phyloP scores from a whole-genome alignment of 2,329 filamentous ascomycete genomes.

The Xylariaceae sp. region DNA sequence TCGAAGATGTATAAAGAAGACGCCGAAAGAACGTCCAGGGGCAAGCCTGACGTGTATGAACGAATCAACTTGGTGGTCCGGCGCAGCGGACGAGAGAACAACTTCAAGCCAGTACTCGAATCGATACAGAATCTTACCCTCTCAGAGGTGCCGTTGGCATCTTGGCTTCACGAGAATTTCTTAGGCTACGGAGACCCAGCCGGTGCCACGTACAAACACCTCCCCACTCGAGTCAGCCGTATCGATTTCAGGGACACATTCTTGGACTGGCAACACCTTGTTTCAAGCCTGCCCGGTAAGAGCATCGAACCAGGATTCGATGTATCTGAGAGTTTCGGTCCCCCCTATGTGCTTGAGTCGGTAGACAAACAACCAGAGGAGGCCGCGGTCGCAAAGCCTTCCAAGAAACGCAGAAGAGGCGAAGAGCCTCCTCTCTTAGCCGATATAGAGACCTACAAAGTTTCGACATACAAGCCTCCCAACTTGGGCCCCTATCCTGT shows the following conservation, averaged over 20 bases:
- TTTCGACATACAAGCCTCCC: slow-evolving; percentile 82
- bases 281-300: slow-evolving; percentile 83
- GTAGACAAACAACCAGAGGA: slow-evolving; percentile 46
- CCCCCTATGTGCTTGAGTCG: slow-evolving; percentile 78
- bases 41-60: slow-evolving; percentile 74
- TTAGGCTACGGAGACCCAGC: slow-evolving; percentile 93
- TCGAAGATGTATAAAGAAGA: slow-evolving; percentile 70
- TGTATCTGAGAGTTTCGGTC: slow-evolving; percentile 66
- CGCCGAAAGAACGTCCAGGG: slow-evolving; percentile 54
- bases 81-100: slow-evolving; percentile 83
- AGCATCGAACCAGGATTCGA: slow-evolving; percentile 72
- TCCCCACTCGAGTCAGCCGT: slow-evolving; percentile 68
- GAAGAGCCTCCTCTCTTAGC: slow-evolving; percentile 57
- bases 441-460: slow-evolving; percentile 62
- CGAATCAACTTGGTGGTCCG: slow-evolving; percentile 80
- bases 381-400: slow-evolving; percentile 46
- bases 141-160: slow-evolving; percentile 76
- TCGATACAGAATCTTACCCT: slow-evolving; percentile 82
- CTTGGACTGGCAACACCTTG: slow-evolving; percentile 87
- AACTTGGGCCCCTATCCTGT: slow-evolving; percentile 86
- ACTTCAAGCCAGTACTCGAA: slow-evolving; percentile 89
- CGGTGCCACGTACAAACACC: slow-evolving; percentile 75
- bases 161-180: slow-evolving; percentile 95
- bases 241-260: slow-evolving; percentile 94
- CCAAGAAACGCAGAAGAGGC: slow-evolving; percentile 83